Evolutionary conservation across 495 filamentous ascomycete genomes (phyloP).

Genomic region (Neurospora sp.): DNA sequence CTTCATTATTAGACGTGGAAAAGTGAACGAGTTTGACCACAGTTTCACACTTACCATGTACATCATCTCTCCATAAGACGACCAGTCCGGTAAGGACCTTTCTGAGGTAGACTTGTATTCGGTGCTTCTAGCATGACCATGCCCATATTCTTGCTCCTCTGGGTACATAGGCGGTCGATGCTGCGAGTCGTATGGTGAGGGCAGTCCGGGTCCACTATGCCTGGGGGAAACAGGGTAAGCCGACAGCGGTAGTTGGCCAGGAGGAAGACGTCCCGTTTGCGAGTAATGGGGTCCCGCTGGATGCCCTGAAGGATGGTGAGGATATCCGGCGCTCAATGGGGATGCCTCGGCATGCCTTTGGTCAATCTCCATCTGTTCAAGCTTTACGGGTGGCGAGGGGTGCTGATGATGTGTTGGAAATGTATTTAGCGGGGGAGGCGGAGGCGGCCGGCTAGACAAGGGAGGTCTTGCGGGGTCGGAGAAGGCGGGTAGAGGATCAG

Average conservation of each 20-base stretch:
- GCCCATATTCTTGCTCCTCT: conserved; percentile 28
- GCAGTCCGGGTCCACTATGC: conserved; percentile 21
- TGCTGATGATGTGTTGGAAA: conserved; percentile 15
- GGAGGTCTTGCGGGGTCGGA: conserved; percentile 22
- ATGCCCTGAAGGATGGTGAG: conserved; percentile 15
- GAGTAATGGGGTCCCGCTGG: conserved; percentile 23
- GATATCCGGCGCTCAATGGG: conserved; percentile 16
- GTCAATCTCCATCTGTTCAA: conserved; percentile 19
- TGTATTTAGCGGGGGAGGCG: conserved; percentile 24
- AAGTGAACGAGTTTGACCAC: neutral
- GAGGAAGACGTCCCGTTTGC: conserved; percentile 28
- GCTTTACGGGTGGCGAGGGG: conserved; percentile 19
- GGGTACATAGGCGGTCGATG: conserved; percentile 23
- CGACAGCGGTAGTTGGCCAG: conserved; percentile 31
- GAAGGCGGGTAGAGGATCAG: conserved; percentile 22
- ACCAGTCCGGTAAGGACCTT: conserved; percentile 19
- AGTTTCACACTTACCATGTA: conserved; percentile 23
- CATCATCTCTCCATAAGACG: conserved; percentile 29
- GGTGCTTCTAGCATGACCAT: conserved; percentile 12
- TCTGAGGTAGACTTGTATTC: conserved; percentile 32
- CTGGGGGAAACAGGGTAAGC: conserved; percentile 32
- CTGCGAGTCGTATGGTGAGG: conserved; percentile 31
- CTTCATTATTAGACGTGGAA: conserved; percentile 14
- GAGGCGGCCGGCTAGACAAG: conserved; percentile 14
- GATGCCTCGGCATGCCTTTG: conserved; percentile 16